phyloP scores from a whole-genome alignment of 192 early-diverging fungal species.

The Coemansia sp. region DNA sequence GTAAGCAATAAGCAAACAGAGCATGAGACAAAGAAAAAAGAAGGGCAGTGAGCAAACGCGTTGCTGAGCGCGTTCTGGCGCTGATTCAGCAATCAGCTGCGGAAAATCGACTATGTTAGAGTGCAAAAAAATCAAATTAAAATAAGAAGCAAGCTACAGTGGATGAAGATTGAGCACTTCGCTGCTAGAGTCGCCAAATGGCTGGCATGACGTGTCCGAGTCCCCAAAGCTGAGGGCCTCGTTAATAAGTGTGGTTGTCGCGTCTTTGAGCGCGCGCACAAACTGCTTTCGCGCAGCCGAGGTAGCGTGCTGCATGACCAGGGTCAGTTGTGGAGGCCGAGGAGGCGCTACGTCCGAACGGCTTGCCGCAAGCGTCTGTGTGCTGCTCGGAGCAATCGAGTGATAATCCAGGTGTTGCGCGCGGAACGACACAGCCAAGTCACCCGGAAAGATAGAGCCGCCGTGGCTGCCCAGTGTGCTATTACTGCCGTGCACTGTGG shows the following conservation, averaged over 20 bases:
- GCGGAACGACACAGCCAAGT: constrained; percentile 8
- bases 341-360: constrained; percentile 18
- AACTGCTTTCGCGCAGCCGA: constrained; percentile 48
- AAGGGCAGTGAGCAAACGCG: background rate
- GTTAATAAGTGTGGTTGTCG: constrained; percentile 17
- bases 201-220: constrained; percentile 15
- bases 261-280: constrained; percentile 47
- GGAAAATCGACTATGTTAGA: background rate
- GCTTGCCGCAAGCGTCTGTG: background rate
- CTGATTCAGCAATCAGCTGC: background rate
- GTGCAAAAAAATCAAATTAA: background rate
- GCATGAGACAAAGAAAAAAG: constrained; percentile 1
- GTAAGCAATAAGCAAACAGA: constrained; percentile 2
- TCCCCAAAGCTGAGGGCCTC: constrained; percentile 11
- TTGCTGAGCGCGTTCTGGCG: too few species aligned
- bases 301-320: constrained; percentile 50
- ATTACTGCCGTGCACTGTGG: constrained; percentile 18
- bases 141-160: constrained; percentile 5
- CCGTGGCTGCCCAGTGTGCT: constrained; percentile 17
- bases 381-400: background rate
- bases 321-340: constrained; percentile 36
- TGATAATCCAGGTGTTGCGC: constrained; percentile 3
- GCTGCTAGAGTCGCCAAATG: constrained; percentile 28
- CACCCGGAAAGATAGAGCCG: background rate
- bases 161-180: constrained; percentile 44